A percentile compares a stretch with the other conserved stretches of the same genome.
These are phyloP conservation scores for Neofusicoccum umdonicola DNA, from an alignment of 2,329 filamentous ascomycete species.

Conservation along the genomic window DNA sequence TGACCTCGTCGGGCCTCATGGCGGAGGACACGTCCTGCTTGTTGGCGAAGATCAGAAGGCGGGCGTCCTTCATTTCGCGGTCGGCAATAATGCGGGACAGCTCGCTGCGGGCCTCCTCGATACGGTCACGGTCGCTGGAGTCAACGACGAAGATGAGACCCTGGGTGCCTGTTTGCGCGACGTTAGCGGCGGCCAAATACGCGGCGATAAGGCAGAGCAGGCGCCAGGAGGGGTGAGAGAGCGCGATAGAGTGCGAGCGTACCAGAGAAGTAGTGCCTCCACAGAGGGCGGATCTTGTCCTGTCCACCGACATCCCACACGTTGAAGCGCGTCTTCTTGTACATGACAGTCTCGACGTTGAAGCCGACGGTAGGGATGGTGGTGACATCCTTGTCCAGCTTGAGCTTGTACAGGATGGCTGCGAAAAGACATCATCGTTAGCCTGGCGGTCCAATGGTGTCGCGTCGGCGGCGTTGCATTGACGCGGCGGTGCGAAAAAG, in stretches of 20 bases:
- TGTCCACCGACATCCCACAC: constrained; percentile 99
- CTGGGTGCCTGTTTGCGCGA: constrained; percentile 66
- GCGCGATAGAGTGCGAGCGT: constrained; percentile 16
- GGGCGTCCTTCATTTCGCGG: constrained; percentile 95
- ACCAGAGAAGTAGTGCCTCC: constrained; percentile 98
- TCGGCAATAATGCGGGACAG: constrained; percentile 98
- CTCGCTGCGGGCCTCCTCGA: constrained; percentile 94
- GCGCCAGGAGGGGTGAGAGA: not conserved
- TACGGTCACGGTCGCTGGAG: constrained; percentile 96
- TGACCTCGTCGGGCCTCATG: constrained; percentile 52
- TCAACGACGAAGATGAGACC: constrained; percentile 99
- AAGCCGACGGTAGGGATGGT: constrained; percentile 99
- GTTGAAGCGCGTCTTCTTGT: constrained; percentile 99
- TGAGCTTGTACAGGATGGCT: constrained; percentile 98
- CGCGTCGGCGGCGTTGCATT: not conserved
- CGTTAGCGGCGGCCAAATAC: constrained; percentile 4
- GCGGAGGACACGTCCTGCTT: constrained; percentile 89
- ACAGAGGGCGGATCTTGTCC: constrained; percentile 99
- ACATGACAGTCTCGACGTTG: constrained; percentile 99
- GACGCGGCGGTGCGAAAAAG: not conserved
- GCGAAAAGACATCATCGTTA: constrained; percentile 10
- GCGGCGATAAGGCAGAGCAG: not conserved
- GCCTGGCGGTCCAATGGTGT: not conserved
- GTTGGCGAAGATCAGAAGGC: constrained; percentile 97
- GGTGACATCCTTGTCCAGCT: constrained; percentile 98